Conservation (phyloP, 2,329 filamentous ascomycete species). For the Colletotrichum spaethianum region DNA sequence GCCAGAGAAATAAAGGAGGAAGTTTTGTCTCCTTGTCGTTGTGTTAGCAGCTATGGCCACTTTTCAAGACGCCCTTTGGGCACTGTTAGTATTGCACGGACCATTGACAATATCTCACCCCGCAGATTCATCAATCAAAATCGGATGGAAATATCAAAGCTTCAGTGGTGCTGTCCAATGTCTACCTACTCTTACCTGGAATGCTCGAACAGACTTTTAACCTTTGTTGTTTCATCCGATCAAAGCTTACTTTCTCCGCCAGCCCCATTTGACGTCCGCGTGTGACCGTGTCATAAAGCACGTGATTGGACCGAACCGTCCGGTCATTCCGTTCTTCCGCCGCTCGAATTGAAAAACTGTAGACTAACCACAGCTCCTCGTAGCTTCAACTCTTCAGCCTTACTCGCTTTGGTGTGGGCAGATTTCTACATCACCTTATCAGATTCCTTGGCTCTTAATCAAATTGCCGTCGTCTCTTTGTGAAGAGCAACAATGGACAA, state of each 20-base stretch:
- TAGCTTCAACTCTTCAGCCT: too few relatives aligned
- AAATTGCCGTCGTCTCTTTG: neutral
- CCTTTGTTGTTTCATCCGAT: constrained; percentile 16
- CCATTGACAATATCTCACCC: neutral
- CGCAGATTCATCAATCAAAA: neutral
- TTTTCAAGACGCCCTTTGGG: neutral
- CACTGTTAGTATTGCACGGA: neutral
- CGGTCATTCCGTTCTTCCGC: neutral
- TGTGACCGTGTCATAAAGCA: neutral
- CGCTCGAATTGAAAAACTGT: neutral
- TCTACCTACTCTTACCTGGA: too few relatives aligned
- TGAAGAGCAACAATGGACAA: neutral
- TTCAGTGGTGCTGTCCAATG: neutral
- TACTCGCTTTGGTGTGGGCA: neutral
- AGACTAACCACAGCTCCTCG: neutral
- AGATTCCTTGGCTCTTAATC: too few relatives aligned
- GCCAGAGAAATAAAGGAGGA: neutral
- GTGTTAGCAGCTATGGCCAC: neutral
- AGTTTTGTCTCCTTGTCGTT: neutral
- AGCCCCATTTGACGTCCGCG: neutral
- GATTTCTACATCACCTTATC: rapidly evolving
- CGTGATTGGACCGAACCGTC: constrained; percentile 1
- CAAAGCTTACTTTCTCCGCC: constrained; percentile 28
- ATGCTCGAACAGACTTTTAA: neutral
- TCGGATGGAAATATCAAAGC: constrained; percentile 13